These are phyloP conservation scores for Monosporascus sp. DNA, from an alignment of 2,329 filamentous ascomycete species.

Conservation along the genomic window DNA sequence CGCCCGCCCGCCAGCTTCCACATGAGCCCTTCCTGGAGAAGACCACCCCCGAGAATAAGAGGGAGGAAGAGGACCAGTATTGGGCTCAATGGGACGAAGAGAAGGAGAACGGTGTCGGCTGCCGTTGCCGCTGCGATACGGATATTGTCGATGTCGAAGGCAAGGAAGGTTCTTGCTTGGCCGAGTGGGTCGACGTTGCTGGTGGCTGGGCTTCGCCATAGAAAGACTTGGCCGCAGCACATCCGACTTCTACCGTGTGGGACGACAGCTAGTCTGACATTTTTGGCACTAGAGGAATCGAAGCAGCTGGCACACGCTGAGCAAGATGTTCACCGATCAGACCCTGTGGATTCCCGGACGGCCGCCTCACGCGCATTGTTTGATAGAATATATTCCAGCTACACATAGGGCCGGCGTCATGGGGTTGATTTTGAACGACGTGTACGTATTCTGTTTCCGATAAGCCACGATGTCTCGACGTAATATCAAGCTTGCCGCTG, in stretches of 20 bases:
- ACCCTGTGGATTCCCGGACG: background rate
- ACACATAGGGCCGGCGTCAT: background rate
- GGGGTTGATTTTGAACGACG: background rate
- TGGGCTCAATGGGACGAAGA: conserved; percentile 84
- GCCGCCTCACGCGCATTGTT: background rate
- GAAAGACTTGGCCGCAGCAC: background rate
- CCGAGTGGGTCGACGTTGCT: conserved; percentile 96
- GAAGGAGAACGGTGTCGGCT: conserved; percentile 95
- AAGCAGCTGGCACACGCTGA: background rate
- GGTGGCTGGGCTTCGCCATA: conserved; percentile 70
- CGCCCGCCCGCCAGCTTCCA: conserved; percentile 78
- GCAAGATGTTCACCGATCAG: background rate
- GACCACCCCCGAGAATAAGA: conserved; percentile 70
- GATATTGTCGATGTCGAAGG: conserved; percentile 97
- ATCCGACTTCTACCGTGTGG: background rate
- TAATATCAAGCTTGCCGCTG: background rate
- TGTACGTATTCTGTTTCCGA: background rate
- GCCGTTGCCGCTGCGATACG: conserved; percentile 92
- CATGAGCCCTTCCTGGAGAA: conserved; percentile 75
- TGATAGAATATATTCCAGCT: background rate
- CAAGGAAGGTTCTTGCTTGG: conserved; percentile 90
- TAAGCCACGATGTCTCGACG: background rate
- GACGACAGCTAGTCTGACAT: background rate
- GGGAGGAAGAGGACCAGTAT: conserved; percentile 92
- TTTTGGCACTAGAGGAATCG: background rate